These are phyloP conservation scores for Ophiostoma montium DNA, from an alignment of 2,329 filamentous ascomycete species.

Conservation along the genomic window DNA sequence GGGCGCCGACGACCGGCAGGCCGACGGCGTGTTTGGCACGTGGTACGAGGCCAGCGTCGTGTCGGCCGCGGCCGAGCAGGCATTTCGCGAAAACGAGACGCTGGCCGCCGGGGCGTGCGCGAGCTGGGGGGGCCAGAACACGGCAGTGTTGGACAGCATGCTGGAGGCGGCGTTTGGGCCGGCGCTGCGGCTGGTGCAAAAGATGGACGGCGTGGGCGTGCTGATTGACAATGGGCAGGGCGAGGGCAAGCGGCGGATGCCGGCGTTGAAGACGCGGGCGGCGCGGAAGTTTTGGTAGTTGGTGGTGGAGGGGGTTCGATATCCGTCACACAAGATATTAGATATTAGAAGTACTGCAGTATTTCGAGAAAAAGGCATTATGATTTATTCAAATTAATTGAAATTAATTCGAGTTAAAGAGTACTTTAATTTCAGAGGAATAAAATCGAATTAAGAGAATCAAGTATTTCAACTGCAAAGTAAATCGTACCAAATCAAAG, in stretches of 20 bases:
- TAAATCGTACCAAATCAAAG: too few species aligned
- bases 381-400: too few species aligned
- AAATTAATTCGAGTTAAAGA: too few species aligned
- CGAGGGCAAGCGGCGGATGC: conserved; percentile 2
- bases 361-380: too few species aligned
- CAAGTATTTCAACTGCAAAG: too few species aligned
- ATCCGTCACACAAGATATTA: too few species aligned
- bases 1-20: conserved; percentile 8
- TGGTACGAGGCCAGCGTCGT: conserved; percentile 21
- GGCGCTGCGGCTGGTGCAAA: conserved; percentile 17
- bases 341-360: too few species aligned
- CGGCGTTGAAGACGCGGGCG: conserved; percentile 1
- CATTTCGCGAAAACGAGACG: conserved; percentile 16
- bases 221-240: conserved; percentile 13
- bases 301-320: too few species aligned
- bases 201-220: conserved; percentile 20
- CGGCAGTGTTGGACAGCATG: conserved; percentile 10
- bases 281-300: conserved; percentile 11
- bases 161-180: conserved; percentile 15
- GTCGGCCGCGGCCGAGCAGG: conserved; percentile 15
- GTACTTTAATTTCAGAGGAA: too few species aligned
- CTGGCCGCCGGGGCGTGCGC: conserved; percentile 16
- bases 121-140: conserved; percentile 13
- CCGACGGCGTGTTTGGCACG: conserved; percentile 12
- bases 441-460: too few species aligned